Base-by-base conservation (phyloP, 2,329 filamentous ascomycete genomes). In the Talaromyces sp. region DNA sequence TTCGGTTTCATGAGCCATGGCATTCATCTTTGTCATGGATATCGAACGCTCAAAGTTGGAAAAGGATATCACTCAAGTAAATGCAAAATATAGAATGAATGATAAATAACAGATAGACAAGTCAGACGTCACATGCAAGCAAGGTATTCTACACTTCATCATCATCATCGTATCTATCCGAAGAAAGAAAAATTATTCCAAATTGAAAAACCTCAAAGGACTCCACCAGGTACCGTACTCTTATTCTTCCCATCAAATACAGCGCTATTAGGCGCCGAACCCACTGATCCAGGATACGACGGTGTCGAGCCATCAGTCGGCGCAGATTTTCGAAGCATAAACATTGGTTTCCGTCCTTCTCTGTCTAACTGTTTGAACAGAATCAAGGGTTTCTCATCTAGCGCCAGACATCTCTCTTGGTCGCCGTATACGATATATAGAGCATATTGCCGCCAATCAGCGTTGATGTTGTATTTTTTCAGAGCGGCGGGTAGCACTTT, bases 361-460 rank as follows among this genome's bases (percentile, higher is more conserved):
- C 93, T 93, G 75, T 98, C 93, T 65, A 99, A 82, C 76, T 98
- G 93, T 80, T 99, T 99, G 81, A 99, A 99, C 68, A 99, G 80
- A 68, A 97, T 96, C 66, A 99, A 82, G 10, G 95, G 95, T 73
- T 96, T 94, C 80, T 99, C 95, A 65, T 98, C 91, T 70, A 97
- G 83, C 0, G 91, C 92, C 43, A 99, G 80, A 76, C 94, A 98
- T 15, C 95, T 89, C 80, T 99, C 95, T 78, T 98, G 93, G 73
- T 98, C 93, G n/a, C 95, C 95, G 72, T 97, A 97, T 3, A 99
- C 95, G 76, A 99, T 99, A 75, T 98, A 99, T 36, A 99, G 82
- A 0, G 95, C 94, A 75, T 99, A 99, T 74, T 98, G 92, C 71
- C 96, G 91, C 91, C 93, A 97, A 60, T 97, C 94, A 25, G 93